A percentile compares a stretch with the other conserved stretches of the same genome.
Evolutionary conservation across 2,329 filamentous ascomycete genomes (phyloP).

Genomic region (Pyrenochaeta sp.): DNA sequence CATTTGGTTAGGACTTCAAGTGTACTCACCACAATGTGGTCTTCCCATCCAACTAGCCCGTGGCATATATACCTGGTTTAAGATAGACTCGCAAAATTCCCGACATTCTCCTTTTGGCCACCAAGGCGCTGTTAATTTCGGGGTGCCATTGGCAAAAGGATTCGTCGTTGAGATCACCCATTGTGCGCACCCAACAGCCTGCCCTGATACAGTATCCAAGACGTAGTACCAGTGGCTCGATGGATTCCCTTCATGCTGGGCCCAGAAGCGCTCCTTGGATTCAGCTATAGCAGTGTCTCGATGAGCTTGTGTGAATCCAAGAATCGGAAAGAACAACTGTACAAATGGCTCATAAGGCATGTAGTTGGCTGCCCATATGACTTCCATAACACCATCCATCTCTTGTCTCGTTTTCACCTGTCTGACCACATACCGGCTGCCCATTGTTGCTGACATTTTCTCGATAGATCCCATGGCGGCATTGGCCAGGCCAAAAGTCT

Average conservation of each 20-base stretch:
- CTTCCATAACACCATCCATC: conserved; percentile 38
- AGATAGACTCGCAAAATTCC: conserved; percentile 41
- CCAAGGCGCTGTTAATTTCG: conserved; percentile 39
- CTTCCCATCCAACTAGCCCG: conserved; percentile 42
- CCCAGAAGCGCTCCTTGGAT: conserved; percentile 43
- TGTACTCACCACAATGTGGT: conserved; percentile 42
- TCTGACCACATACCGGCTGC: conserved; percentile 32
- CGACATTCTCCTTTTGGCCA: conserved; percentile 45
- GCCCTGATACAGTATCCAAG: conserved; percentile 27
- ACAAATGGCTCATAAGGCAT: conserved; percentile 44
- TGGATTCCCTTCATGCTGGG: conserved; percentile 29
- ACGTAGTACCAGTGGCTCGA: conserved; percentile 45
- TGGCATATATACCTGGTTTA: conserved; percentile 43
- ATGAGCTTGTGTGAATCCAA: conserved; percentile 34
- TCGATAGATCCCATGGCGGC: conserved; percentile 29
- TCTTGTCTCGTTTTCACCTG: conserved; percentile 36
- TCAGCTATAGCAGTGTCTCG: conserved; percentile 35
- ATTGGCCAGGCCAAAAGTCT: conserved; percentile 23
- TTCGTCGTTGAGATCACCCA: conserved; percentile 40
- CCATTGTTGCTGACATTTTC: conserved; percentile 20
- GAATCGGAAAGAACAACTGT: conserved; percentile 44
- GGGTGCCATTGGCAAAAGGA: conserved; percentile 39
- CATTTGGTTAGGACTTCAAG: too few species aligned
- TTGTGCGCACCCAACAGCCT: conserved; percentile 39
- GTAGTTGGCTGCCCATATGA: conserved; percentile 46